Conservation (phyloP, 768 basidiomycete species). For the Antrodiella citrinella region DNA sequence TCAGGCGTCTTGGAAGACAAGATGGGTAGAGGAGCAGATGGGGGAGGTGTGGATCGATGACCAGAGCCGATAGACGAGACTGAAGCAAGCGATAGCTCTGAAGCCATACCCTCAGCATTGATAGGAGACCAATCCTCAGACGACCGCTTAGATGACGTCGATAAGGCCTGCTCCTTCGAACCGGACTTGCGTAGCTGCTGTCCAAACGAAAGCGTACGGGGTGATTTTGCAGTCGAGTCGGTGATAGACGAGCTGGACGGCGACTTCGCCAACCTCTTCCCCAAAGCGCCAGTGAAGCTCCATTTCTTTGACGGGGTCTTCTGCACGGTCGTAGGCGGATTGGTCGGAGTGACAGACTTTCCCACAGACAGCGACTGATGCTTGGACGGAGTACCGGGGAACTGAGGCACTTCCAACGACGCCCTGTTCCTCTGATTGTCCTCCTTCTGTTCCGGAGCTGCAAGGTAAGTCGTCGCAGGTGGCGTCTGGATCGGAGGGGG, state of each 20-base stretch:
- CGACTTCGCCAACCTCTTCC: conserved; percentile 62
- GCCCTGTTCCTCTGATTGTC: conserved; percentile 9
- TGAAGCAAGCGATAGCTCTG: conserved; percentile 69
- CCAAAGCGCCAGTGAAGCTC: conserved; percentile 86
- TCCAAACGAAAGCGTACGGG: conserved; percentile 56
- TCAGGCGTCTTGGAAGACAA: conserved; percentile 58
- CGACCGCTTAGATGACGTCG: conserved; percentile 33
- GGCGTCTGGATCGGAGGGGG: conserved; percentile 55
- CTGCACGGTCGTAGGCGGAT: conserved; percentile 16
- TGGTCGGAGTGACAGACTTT: conserved; percentile 21
- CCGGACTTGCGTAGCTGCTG: conserved; percentile 62
- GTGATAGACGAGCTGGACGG: conserved; percentile 50
- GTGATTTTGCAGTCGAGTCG: conserved; percentile 36
- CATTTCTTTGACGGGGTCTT: conserved; percentile 94
- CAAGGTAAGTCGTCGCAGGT: conserved; percentile 16
- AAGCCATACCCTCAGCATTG: conserved; percentile 70
- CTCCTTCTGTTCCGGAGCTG: background rate
- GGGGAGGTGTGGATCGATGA: conserved; percentile 32
- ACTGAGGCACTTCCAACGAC: conserved; percentile 43
- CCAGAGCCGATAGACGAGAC: conserved; percentile 67
- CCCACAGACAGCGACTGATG: conserved; percentile 17
- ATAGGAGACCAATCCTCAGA: conserved; percentile 49
- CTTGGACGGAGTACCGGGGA: conserved; percentile 24
- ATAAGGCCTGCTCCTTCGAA: conserved; percentile 55
- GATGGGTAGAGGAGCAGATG: conserved; percentile 27